Base-by-base conservation (phyloP, 257 asterid genomes). In the Ophiorrhiza pumila region DNA sequence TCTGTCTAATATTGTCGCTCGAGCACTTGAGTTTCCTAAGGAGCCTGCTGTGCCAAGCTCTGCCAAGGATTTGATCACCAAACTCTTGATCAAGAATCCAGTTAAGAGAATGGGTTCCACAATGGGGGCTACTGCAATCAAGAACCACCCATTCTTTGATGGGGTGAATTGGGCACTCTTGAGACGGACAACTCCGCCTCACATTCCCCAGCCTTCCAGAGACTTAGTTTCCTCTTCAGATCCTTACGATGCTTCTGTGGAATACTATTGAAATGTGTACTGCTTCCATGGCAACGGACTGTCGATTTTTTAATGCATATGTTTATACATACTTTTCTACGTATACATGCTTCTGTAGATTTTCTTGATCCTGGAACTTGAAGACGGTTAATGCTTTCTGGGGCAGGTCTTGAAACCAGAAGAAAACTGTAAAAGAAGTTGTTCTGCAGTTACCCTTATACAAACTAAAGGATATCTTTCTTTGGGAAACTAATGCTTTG, bases 81-180 rank as follows among this genome's bases (percentile, higher is more conserved):
- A 83, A 25, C 76, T 91, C 10, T 65, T 90, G 79, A 80, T 74
- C 69, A 88, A 88, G 82, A 89, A 87, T 29, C 91, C 97, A 12
- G 74, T 66, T 27, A 83, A 80, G 87, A 87, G 96, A 71, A 83
- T 88, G 96, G 96, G 96, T 69, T 84, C 93, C 22, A 78, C 46
- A 42, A 78, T 84, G 82, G 97, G 96, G n/a, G 95, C 93, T 10
- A 53, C 90, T 4, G 83, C 96, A 23, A 79, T 91, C 67, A 91
- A 88, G 84, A 87, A 80, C 53, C 97, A 88, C 61, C 79, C 88
- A 0, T 91, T 88, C 77, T 91, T 91, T 80, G 80, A 78, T 71
- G 88, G 91, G 80, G 93, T 91, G 52, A 88, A 91, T 78, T 91
- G 97, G 93, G 91, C 97, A 71, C 78, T 88, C 39, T 81, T 91